Evolutionary conservation across 305 asterid species (phyloP), one percentile per base, ranked within the genome.

Genomic region (Fraxinus baroniana): DNA sequence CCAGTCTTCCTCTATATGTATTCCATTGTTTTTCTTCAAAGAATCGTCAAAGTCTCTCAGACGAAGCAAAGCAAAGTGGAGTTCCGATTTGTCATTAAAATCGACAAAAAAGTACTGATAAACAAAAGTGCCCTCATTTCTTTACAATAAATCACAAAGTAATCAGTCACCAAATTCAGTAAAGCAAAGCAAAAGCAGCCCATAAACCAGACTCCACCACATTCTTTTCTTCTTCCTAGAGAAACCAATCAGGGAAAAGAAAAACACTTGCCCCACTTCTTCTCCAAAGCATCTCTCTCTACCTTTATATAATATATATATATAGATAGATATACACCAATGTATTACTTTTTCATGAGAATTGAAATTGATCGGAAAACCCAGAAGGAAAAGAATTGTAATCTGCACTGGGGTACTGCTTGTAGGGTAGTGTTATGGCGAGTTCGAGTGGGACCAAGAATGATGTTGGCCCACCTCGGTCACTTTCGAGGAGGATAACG

Each of bases 381-480:
- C 74, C 36, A 32, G 78, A 41, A 68, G 70, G 66, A 66, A 66
- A 80, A 78, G 81, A 85, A 75, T 30, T 68, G 60, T 80, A 44
- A 24, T 78, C 44, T 33, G 44, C 60, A 64, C 79, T 30, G 81
- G 82, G 64, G 84, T 18, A 39, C 66, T 76, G 57, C 57, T 78
- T 49, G 75, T 70, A 84, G 78, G 26, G 73, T 79, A 36, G 68
- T 76, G 30, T 32, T 30, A 93, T 95, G 99, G 99, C 99, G 87
- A 92, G 98, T 87, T 86, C 98, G 20, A 97, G 98, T 88, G 97
- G 98, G 86, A 91, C 91, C 85, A 95, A 91, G 88, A 86, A 85
- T 52, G 93, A 78, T 9, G 89, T 84, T 86, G 94, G 90, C 82
- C 95, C 95, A 32, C 94, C 86, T 35, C 89, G 93, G 70, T 75